Percentiles rank a stretch among this genome's conserved stretches.
phyloP scores from a whole-genome alignment of 805 yeast species.

The Saturnispora halmiae region DNA sequence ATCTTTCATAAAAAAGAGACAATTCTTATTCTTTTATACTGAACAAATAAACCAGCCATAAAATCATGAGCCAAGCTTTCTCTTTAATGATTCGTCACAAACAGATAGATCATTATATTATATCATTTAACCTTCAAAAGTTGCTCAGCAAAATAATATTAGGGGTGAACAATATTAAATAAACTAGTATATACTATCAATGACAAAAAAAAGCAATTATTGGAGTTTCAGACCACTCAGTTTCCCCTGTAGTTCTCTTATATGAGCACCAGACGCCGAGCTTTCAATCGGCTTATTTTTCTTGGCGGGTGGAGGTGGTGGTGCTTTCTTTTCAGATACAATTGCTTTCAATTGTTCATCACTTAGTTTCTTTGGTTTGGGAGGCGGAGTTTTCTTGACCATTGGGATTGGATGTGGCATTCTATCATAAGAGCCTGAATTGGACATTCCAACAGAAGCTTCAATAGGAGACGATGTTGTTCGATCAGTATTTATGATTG shows the following conservation, averaged over 20 bases:
- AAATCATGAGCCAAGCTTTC: neutral
- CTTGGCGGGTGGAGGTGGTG: slow-evolving; percentile 9
- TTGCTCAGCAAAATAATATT: too few species aligned
- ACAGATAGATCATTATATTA: slow-evolving; percentile 7
- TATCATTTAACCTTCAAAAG: too few species aligned
- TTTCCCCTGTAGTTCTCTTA: slow-evolving; percentile 25
- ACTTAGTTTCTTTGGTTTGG: slow-evolving; percentile 10
- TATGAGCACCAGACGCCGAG: slow-evolving; percentile 22
- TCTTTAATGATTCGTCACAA: neutral
- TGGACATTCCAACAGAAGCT: neutral
- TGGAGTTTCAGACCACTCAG: slow-evolving; percentile 21
- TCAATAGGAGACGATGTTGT: too few species aligned
- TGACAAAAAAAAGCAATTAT: too few species aligned
- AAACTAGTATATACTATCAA: too few species aligned
- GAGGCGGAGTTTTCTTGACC: slow-evolving; percentile 15
- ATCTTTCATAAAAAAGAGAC: too few species aligned
- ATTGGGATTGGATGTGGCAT: slow-evolving; percentile 1
- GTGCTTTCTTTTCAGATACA: slow-evolving; percentile 7
- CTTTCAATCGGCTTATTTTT: slow-evolving; percentile 4
- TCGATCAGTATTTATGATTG: too few species aligned
- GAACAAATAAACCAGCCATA: slow-evolving; percentile 2
- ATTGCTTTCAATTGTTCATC: slow-evolving; percentile 10
- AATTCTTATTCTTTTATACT: too few species aligned
- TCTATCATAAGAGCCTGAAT: slow-evolving; percentile 7
- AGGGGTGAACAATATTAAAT: too few species aligned